Conservation (phyloP, 192 early-diverging fungal species). For the Coemansia guatemalensis region DNA sequence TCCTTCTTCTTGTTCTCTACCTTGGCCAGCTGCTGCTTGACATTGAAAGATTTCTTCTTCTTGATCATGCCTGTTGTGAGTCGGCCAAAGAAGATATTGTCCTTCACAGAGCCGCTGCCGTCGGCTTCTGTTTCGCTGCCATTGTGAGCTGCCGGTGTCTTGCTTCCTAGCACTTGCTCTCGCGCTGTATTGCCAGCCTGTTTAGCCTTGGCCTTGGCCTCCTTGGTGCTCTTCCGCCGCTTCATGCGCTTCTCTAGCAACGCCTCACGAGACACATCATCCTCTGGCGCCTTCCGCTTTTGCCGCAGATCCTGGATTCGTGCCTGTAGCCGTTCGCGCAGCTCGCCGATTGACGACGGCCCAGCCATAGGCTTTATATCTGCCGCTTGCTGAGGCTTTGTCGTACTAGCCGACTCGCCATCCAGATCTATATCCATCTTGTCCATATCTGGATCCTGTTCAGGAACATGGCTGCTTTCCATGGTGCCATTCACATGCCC, state of each 20-base stretch:
- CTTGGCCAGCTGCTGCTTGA: slow-evolving; percentile 61
- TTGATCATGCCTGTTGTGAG: slow-evolving; percentile 36
- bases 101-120: slow-evolving; percentile 24
- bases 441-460: slow-evolving; percentile 32
- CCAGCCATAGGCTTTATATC: slow-evolving; percentile 35
- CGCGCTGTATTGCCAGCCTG: slow-evolving; percentile 17
- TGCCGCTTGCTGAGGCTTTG: slow-evolving; percentile 2
- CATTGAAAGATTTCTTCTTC: slow-evolving; percentile 53
- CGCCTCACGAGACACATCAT: slow-evolving; percentile 62
- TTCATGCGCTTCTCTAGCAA: slow-evolving; percentile 76
- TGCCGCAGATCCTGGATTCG: slow-evolving; percentile 63
- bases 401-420: neutral
- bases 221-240: slow-evolving; percentile 59
- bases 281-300: slow-evolving; percentile 63
- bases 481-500: slow-evolving; percentile 18
- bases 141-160: slow-evolving; percentile 17
- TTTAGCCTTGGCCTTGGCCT: slow-evolving; percentile 42
- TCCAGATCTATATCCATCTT: slow-evolving; percentile 38
- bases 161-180: slow-evolving; percentile 35
- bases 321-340: slow-evolving; percentile 60
- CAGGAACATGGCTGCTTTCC: slow-evolving; percentile 41
- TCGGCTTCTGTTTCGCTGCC: slow-evolving; percentile 2
- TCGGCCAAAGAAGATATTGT: slow-evolving; percentile 44
- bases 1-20: slow-evolving; percentile 76
- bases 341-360: slow-evolving; percentile 55